phyloP scores from a whole-genome alignment of 257 asterid genomes.

The Nicotiana undulata region DNA sequence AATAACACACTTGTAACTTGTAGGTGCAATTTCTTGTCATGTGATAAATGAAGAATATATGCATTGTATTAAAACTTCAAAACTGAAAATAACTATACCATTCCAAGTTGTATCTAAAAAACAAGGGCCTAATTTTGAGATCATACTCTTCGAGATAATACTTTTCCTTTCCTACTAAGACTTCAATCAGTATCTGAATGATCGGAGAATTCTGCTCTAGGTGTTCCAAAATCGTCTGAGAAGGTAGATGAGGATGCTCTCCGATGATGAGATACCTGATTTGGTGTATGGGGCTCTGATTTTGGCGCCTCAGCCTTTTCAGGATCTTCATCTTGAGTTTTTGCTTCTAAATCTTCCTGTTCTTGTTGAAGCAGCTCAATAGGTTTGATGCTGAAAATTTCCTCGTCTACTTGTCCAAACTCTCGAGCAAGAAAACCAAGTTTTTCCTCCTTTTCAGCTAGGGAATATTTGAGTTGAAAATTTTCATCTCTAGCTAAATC shows the following conservation, averaged over 20 bases:
- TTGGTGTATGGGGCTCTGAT: conserved; percentile 23
- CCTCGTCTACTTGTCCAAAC: too few species aligned
- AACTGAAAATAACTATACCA: background rate
- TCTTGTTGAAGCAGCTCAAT: conserved; percentile 45
- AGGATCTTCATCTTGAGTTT: conserved; percentile 36
- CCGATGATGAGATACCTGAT: conserved; percentile 16
- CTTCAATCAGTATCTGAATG: too few species aligned
- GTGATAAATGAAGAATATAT: too few species aligned
- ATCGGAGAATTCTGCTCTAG: conserved; percentile 14
- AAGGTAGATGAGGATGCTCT: conserved; percentile 23
- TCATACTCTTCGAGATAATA: conserved; percentile 58
- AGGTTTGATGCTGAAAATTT: conserved; percentile 23
- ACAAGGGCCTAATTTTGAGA: conserved; percentile 26
- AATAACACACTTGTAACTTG: background rate
- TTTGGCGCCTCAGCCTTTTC: conserved; percentile 47
- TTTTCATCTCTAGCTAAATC: background rate
- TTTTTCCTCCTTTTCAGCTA: background rate
- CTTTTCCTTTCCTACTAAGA: background rate
- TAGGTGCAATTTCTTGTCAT: background rate
- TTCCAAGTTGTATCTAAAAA: background rate
- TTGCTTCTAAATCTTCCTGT: conserved; percentile 15
- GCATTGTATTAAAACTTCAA: background rate
- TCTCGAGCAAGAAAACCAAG: background rate
- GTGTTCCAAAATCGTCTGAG: conserved; percentile 23
- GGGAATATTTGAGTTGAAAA: background rate